Evolutionary conservation across 1,139 yeast genomes (phyloP), one percentile per base, ranked within the genome.

Genomic region (Petasospora fabianii): DNA sequence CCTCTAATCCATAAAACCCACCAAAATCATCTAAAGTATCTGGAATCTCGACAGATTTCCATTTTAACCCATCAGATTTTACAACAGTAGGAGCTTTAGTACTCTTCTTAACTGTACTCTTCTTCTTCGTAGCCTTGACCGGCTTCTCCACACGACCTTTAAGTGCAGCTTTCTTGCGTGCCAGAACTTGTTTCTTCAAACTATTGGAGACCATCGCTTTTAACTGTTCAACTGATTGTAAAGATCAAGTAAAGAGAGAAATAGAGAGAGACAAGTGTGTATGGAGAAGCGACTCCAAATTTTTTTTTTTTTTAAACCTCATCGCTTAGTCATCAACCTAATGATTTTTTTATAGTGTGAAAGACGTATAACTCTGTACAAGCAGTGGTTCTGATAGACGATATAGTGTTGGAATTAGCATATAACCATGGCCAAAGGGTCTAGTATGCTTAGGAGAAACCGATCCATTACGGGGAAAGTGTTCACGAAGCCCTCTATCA

Each of bases 1-100:
- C 98, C 60, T 92, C 97, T 30, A 92, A 65, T 0, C 97, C 98
- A 61, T 80, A 86, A 51, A 88, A 82, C 0, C 97, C 97, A 53
- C 84, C 90, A 57, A 84, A 84, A 59, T 86, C 95, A 44, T 82
- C 96, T 44, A 86, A 61, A 27, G 87, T 81, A 48, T 85, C 92
- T 5, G 95, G 92, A 35, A 92, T 75, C 2, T 82, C 84, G 12
- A 87, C 95, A 5, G 80, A 62, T 51, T 83, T 84, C 98, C 98
- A 92, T 16, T 67, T 64, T 48, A 84, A 64, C 22, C 69, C 69
- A 48, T 73, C 73, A 2, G 75, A 73, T 34, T 66, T 64, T 14
- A 81, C 76, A 13, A 26, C 13, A 9, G 10, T 26, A 4, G 28
- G 7, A 70, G 56, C 20, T 26, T 26, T 13, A 24, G 14, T 16